Evolutionary conservation across 306 rosid genomes (phyloP).

Genomic region (Mimosa pudica): DNA sequence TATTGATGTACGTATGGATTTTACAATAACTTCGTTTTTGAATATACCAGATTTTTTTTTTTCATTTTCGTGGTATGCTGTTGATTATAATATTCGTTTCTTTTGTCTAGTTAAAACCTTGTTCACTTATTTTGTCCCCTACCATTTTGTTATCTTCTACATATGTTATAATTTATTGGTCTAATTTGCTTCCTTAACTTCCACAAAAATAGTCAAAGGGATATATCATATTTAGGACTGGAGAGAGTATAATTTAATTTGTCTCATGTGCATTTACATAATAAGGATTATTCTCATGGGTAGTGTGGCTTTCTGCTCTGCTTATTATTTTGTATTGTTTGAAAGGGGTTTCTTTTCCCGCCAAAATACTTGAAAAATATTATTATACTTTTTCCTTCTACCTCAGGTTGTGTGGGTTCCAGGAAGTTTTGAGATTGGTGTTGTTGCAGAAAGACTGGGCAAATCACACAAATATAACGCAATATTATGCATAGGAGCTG

Average conservation of each 20-base stretch:
- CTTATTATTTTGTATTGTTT: constrained; percentile 27
- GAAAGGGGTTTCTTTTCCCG: background rate
- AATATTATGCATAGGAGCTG: constrained; percentile 89
- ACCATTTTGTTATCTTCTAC: background rate
- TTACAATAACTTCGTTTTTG: constrained; percentile 22
- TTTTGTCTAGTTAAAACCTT: constrained; percentile 1
- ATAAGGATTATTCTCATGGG: background rate
- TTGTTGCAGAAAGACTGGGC: constrained; percentile 72
- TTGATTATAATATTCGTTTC: background rate
- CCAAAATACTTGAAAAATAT: background rate
- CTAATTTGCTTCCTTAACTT: too few relatives aligned
- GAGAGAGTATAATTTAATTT: background rate
- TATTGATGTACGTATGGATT: constrained; percentile 64
- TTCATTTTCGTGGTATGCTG: background rate
- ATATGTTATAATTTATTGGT: too few relatives aligned
- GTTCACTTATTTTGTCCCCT: background rate
- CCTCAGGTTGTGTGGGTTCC: constrained; percentile 95
- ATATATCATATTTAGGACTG: too few relatives aligned
- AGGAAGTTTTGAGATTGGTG: constrained; percentile 91
- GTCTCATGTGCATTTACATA: background rate
- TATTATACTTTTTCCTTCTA: constrained; percentile 25
- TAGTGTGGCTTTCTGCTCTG: background rate
- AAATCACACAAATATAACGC: constrained; percentile 80
- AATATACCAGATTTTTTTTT: constrained; percentile 7
- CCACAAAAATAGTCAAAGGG: too few relatives aligned